Evolutionary conservation across 2,329 filamentous ascomycete species (phyloP), one percentile per base, ranked within the genome.

Genomic region (Colletotrichum godetiae): DNA sequence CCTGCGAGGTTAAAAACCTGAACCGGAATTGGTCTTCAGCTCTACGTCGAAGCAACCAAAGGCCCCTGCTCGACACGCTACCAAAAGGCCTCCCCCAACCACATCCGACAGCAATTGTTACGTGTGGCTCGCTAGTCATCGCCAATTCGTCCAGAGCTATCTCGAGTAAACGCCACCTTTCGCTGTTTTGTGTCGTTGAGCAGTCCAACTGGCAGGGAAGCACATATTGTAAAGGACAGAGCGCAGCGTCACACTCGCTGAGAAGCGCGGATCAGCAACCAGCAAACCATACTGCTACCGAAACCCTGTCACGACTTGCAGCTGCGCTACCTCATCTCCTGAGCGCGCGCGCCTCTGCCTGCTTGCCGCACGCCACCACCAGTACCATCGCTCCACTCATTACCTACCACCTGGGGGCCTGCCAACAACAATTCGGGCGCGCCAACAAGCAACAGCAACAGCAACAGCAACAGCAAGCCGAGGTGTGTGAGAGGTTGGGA

Each of bases 281-380:
- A 58, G 53, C 37, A n/a, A 68, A 62, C 37, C n/a, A 24, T 4
- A 53, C 24, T 33, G 31, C 65, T 31, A 42, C 24, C 19, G 65
- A 57, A 22, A 62, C 69, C 69, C 69, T 59, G 65, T 69, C 60
- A 46, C 15, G 27, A 22, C 65, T 53, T 59, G 69, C 69, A 72
- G 65, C 52, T 29, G 37, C 52, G 55, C 60, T 59, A 33, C 55
- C 68, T 71, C 42, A 56, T 22, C 55, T 66, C 42, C 60, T 15
- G 62, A 67, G 42, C 62, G 55, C 68, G 53, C 53, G 62, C 62
- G 62, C 55, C 62, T 71, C 62, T 71, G 62, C 66, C 49, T 55
- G 24, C 55, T 67, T 67, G 63, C 68, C 35, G 56, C 64, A 60
- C 46, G 53, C 68, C 55, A 67, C 63, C 68, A 71, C 55, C 49